Percentiles rank a stretch among this genome's conserved stretches.
Evolutionary conservation across 805 yeast genomes (phyloP).

Genomic region (Ogataea zsoltii): DNA sequence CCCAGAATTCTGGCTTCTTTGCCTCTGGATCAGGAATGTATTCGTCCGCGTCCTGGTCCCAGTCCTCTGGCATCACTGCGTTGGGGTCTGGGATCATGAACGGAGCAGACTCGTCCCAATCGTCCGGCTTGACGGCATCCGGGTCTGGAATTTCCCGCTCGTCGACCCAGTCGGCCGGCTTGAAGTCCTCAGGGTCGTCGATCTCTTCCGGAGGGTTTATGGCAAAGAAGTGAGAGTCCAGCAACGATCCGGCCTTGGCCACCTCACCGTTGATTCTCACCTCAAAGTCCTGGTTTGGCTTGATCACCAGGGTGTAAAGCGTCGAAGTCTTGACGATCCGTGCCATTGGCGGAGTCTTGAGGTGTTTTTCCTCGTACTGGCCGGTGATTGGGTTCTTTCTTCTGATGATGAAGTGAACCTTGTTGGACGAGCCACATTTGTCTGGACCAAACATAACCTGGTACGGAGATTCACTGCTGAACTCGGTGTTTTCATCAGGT

Average conservation of each 20-base stretch:
- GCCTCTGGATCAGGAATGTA: conserved; percentile 70
- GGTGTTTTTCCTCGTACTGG: conserved; percentile 66
- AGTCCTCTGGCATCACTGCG: conserved; percentile 68
- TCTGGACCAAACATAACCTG: conserved; percentile 96
- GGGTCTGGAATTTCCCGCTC: conserved; percentile 68
- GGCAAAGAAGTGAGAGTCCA: conserved; percentile 53
- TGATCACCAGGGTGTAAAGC: conserved; percentile 75
- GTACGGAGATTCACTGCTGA: conserved; percentile 68
- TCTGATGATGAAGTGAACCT: conserved; percentile 73
- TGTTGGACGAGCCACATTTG: conserved; percentile 78
- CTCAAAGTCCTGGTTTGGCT: conserved; percentile 68
- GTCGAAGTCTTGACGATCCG: conserved; percentile 55
- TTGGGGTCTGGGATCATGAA: conserved; percentile 63
- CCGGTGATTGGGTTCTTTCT: conserved; percentile 57
- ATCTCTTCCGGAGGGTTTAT: conserved; percentile 68
- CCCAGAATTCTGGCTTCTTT: conserved; percentile 75
- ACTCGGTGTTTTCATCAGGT: conserved; percentile 39
- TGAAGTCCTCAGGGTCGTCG: conserved; percentile 53
- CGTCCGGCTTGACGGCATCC: conserved; percentile 66
- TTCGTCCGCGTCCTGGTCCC: conserved; percentile 68
- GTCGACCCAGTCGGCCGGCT: conserved; percentile 87
- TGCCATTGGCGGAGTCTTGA: conserved; percentile 67
- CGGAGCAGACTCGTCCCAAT: conserved; percentile 80
- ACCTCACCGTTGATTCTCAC: conserved; percentile 80
- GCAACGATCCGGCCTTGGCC: conserved; percentile 66